Percentiles rank a stretch among this genome's conserved stretches.
Conservation (phyloP, 768 basidiomycete genomes). For the Royoungia palumana region DNA sequence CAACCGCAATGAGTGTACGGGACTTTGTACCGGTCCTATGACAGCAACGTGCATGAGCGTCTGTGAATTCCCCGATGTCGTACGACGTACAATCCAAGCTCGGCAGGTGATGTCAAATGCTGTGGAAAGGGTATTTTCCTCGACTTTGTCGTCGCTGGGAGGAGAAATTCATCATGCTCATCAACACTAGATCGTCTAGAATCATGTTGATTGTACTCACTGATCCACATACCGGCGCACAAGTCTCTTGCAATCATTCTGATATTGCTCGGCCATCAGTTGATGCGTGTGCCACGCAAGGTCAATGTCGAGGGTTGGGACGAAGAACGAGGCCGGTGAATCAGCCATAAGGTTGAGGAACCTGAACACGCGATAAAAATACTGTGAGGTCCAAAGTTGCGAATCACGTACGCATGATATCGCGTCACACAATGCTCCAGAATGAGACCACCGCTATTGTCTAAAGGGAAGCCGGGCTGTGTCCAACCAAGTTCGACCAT, state of each 20-base stretch:
- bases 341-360: slow-evolving; percentile 54
- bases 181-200: neutral
- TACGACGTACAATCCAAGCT: slow-evolving; percentile 39
- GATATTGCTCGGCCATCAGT: slow-evolving; percentile 44
- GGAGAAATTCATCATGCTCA: too few relatives aligned
- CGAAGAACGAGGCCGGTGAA: slow-evolving; percentile 42
- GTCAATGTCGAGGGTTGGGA: slow-evolving; percentile 67
- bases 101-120: slow-evolving; percentile 50
- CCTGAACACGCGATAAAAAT: slow-evolving; percentile 1
- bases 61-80: neutral
- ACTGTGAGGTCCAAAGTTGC: neutral
- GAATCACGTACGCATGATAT: slow-evolving; percentile 49
- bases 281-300: slow-evolving; percentile 74
- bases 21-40: slow-evolving; percentile 44
- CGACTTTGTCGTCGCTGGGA: slow-evolving; percentile 50
- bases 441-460: slow-evolving; percentile 37
- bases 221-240: slow-evolving; percentile 53
- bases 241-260: slow-evolving; percentile 35
- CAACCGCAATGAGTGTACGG: slow-evolving; percentile 61
- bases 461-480: slow-evolving; percentile 36
- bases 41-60: neutral
- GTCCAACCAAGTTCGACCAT: slow-evolving; percentile 55
- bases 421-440: slow-evolving; percentile 49
- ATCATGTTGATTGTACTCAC: slow-evolving; percentile 29
- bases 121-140: slow-evolving; percentile 40